These are phyloP conservation scores for Pseudofabraea citricarpa DNA, from an alignment of 2,329 filamentous ascomycete species.

Conservation along the genomic window DNA sequence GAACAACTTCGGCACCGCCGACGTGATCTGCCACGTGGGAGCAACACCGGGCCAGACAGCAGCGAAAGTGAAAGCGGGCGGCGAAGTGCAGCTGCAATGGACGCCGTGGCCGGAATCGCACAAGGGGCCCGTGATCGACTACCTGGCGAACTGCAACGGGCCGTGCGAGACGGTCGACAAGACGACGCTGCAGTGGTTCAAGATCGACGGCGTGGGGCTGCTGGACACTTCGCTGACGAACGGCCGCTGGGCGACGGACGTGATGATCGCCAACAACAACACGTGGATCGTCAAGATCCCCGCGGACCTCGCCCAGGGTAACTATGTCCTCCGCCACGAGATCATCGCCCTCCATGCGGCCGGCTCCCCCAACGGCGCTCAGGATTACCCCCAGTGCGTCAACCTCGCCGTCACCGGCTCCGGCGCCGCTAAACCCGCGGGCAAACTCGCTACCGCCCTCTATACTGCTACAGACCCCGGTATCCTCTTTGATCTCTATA, in stretches of 20 bases:
- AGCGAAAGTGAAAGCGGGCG: constrained; percentile 56
- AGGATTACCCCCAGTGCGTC: constrained; percentile 47
- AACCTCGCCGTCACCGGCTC: constrained; percentile 41
- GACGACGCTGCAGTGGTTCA: constrained; percentile 31
- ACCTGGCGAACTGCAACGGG: constrained; percentile 28
- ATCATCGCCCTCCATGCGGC: constrained; percentile 25
- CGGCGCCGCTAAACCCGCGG: constrained; percentile 32
- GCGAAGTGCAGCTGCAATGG: constrained; percentile 56
- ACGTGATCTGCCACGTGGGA: constrained; percentile 59
- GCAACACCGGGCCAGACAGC: constrained; percentile 45
- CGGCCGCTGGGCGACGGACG: constrained; percentile 38
- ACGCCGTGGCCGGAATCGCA: constrained; percentile 59
- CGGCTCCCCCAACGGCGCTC: constrained; percentile 34
- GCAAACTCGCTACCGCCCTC: constrained; percentile 32
- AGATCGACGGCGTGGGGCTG: constrained; percentile 31
- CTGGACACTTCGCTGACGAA: constrained; percentile 21
- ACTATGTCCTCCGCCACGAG: constrained; percentile 48
- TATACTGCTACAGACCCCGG: constrained; percentile 38
- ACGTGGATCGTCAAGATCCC: constrained; percentile 46
- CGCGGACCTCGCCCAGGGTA: constrained; percentile 35
- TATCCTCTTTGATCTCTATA: constrained; percentile 35
- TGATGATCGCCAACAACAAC: constrained; percentile 48
- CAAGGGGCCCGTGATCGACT: constrained; percentile 34
- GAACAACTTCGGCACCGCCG: constrained; percentile 37
- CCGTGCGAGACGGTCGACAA: constrained; percentile 35